These are phyloP conservation scores for Hygrophila difformis DNA, from an alignment of 257 asterid species.

Conservation along the genomic window DNA sequence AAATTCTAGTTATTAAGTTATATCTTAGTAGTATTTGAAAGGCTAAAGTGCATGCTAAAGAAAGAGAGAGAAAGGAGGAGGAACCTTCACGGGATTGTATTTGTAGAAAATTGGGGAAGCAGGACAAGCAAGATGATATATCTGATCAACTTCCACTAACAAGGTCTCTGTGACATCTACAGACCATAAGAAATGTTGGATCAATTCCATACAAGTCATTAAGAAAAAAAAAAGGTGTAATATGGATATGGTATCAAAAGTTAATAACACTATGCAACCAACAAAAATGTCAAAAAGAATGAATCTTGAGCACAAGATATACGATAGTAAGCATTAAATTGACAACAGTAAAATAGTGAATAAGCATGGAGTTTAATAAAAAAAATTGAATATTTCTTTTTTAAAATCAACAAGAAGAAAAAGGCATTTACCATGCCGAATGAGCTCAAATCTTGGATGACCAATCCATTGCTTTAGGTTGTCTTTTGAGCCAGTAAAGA, in stretches of 20 bases:
- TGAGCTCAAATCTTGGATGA: constrained; percentile 95
- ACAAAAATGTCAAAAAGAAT: neutral
- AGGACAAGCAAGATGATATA: constrained; percentile 98
- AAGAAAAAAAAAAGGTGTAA: neutral
- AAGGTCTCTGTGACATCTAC: constrained; percentile 90
- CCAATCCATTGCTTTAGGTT: constrained; percentile 91
- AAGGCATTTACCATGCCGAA: constrained; percentile 70
- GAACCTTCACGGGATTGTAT: constrained; percentile 91
- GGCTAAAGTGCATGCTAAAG: no score
- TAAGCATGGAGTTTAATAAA: neutral
- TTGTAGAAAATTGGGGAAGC: constrained; percentile 99
- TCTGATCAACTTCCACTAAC: constrained; percentile 82
- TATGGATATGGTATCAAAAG: no score
- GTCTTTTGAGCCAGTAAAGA: constrained; percentile 95
- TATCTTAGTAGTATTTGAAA: no score
- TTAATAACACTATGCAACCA: no score
- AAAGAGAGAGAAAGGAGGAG: constrained; percentile 18
- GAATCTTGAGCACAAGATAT: no score
- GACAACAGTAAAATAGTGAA: no score
- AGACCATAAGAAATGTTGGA: neutral
- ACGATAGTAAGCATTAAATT: no score
- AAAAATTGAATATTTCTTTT: no score
- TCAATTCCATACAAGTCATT: neutral
- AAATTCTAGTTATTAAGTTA: no score
- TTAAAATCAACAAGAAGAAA: constrained; percentile 7